These are phyloP conservation scores for Pythium aquatile DNA, from an alignment of 352 stramenopile genomes.

Conservation along the genomic window DNA sequence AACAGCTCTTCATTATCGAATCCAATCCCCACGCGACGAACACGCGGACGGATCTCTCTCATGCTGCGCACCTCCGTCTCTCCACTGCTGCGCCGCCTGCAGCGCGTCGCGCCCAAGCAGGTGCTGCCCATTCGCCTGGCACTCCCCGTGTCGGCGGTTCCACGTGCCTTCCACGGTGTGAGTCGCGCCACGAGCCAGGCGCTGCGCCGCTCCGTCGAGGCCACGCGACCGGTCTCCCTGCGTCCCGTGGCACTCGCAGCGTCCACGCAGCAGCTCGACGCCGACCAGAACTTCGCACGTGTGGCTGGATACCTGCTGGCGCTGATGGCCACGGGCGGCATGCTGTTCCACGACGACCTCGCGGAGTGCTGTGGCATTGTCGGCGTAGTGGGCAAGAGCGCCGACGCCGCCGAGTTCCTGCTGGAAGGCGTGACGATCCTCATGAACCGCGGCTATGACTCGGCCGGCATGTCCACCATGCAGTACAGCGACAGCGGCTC, in stretches of 20 bases:
- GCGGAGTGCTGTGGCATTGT: constrained; percentile 77
- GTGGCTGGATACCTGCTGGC: constrained; percentile 22
- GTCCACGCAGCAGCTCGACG: constrained; percentile 3
- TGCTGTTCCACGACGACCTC: constrained; percentile 16
- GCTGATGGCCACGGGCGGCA: constrained; percentile 22
- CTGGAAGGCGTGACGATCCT: constrained; percentile 88
- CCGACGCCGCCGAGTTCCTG: constrained; percentile 76
- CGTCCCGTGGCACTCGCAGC: background rate
- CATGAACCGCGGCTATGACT: constrained; percentile 98
- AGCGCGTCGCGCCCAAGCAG: background rate
- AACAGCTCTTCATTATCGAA: constrained; percentile 1
- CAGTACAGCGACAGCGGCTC: constrained; percentile 33
- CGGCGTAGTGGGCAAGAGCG: constrained; percentile 63
- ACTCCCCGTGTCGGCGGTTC: background rate
- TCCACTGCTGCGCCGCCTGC: constrained; percentile 1
- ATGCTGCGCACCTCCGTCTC: constrained; percentile 7
- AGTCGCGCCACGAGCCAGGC: constrained; percentile 1
- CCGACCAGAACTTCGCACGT: constrained; percentile 14
- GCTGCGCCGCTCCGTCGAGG: background rate
- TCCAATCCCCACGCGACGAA: background rate
- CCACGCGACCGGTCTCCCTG: background rate
- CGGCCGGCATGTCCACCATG: constrained; percentile 95
- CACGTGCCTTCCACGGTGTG: background rate
- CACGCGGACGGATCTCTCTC: constrained; percentile 7
- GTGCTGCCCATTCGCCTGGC: background rate